Base-by-base conservation (phyloP, 2,329 filamentous ascomycete genomes). In the Phialophora macrospora region DNA sequence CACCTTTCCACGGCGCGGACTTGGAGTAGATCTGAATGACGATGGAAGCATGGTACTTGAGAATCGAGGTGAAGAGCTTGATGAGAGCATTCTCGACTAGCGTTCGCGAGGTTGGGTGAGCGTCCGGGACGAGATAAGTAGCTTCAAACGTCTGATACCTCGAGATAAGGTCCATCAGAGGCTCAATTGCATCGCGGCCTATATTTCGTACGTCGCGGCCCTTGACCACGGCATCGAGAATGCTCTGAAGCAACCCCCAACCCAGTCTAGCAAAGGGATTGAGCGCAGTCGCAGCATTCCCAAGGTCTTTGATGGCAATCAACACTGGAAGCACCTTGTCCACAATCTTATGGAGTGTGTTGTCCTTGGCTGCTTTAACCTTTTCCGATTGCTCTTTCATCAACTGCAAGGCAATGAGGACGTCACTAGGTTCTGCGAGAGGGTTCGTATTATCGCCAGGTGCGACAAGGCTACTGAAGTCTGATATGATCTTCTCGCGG, bases 171-270 rank as follows among this genome's bases (percentile, higher is more conserved):
- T n/a, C 44, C 22, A 17, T 48, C 22, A 48, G 4, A 20, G 44
- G 44, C 44, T 48, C 44, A 22, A 48, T 24, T 62, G 48, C 30
- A 57, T 34, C 26, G 51, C 11, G 58, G 54, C 3, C 64, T 60
- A 30, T 85, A 85, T 32, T 93, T 93, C 71, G 89, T 48, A 11
- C 17, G 44, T 48, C 22, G 44, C 44, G 44, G 22, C 44, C 22
- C 17, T 48, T 48, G 44, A 48, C n/a, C 17, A 22, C 44, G 9
- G 22, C 22, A n/a, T 48, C n/a, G 4, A 48, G n/a, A 48, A 48
- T n/a, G 11, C 44, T 22, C 22, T 48, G 44, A n/a, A 48, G 44
- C 22, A 48, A 7, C 3, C 52, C 52, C 26, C 44, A 48, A 8
- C 44, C 44, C 2, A 48, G 44, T n/a, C n/a, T 22, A 12, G 44